Evolutionary conservation across 345 rosid species (phyloP).

Genomic region (Hibiscus trionum): DNA sequence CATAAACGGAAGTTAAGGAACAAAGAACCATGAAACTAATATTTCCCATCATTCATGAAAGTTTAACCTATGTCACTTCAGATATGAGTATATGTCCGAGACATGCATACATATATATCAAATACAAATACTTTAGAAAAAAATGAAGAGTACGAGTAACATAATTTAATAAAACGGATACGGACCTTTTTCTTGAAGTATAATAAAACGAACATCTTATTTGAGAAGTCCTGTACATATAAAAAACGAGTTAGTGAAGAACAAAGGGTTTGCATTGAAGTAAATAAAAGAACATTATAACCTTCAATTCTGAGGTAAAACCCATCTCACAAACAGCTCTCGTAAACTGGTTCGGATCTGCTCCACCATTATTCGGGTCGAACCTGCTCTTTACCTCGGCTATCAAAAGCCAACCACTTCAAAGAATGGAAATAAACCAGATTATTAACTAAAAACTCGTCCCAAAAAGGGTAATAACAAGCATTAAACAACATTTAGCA

Average conservation of each 20-base stretch:
- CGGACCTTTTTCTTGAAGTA: conserved; percentile 71
- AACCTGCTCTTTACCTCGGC: conserved; percentile 96
- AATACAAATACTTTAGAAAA: no score
- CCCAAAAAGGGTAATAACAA: not conserved
- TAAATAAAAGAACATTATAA: conserved; percentile 10
- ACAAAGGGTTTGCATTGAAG: not conserved
- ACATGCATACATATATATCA: no score
- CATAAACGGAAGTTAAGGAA: no score
- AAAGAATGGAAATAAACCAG: conserved; percentile 11
- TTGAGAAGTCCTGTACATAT: conserved; percentile 55
- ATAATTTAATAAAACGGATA: not conserved
- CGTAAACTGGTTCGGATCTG: conserved; percentile 65
- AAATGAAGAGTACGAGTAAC: not conserved
- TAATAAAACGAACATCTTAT: conserved; percentile 82
- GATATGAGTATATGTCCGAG: no score
- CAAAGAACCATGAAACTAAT: no score
- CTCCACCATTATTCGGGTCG: conserved; percentile 85
- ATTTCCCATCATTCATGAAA: no score
- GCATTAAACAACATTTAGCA: conserved; percentile 4
- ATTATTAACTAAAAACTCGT: not conserved
- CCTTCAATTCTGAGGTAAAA: conserved; percentile 50
- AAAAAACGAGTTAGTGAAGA: not conserved
- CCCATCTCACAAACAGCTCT: conserved; percentile 76
- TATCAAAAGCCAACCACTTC: conserved; percentile 89
- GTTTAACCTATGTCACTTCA: no score